Conservation (phyloP, 106 monocot genomes). For the Dendrobium nobile region DNA sequence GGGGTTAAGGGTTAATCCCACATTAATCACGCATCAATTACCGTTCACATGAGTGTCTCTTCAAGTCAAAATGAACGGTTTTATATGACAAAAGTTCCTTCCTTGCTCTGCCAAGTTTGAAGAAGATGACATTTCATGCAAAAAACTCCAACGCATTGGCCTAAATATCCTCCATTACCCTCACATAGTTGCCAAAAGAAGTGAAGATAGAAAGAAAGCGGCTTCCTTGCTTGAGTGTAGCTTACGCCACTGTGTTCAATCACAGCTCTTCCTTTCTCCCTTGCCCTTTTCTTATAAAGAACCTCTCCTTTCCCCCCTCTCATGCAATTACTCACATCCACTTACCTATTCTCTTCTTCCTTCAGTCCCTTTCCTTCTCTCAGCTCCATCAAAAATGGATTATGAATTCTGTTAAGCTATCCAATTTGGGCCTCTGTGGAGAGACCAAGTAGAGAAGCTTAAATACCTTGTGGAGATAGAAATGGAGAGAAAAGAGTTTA, state of each 20-base stretch:
- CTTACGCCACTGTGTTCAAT: conserved; percentile 1
- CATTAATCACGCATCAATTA: neutral
- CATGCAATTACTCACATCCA: conserved; percentile 4
- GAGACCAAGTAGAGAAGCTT: no score
- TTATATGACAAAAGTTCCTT: neutral
- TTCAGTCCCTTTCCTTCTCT: neutral
- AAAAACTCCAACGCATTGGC: conserved; percentile 2
- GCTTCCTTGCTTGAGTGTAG: conserved; percentile 1
- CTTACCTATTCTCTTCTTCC: neutral
- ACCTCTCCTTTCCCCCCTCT: neutral
- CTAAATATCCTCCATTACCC: neutral
- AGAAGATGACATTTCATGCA: neutral
- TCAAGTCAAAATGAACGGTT: conserved; percentile 1
- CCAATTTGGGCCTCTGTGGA: neutral
- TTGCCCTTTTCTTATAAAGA: conserved; percentile 14
- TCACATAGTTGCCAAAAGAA: neutral
- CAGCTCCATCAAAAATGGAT: neutral
- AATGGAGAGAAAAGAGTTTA: conserved; percentile 14
- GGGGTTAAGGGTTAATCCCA: neutral
- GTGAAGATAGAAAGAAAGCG: neutral
- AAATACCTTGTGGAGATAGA: neutral
- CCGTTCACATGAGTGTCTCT: neutral
- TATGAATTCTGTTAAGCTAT: neutral
- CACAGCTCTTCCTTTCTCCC: conserved; percentile 3
- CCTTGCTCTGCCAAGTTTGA: neutral